These are phyloP conservation scores for Hemisphaericaspora xylofermentans DNA, from an alignment of 1,139 yeast genomes.

Conservation along the genomic window DNA sequence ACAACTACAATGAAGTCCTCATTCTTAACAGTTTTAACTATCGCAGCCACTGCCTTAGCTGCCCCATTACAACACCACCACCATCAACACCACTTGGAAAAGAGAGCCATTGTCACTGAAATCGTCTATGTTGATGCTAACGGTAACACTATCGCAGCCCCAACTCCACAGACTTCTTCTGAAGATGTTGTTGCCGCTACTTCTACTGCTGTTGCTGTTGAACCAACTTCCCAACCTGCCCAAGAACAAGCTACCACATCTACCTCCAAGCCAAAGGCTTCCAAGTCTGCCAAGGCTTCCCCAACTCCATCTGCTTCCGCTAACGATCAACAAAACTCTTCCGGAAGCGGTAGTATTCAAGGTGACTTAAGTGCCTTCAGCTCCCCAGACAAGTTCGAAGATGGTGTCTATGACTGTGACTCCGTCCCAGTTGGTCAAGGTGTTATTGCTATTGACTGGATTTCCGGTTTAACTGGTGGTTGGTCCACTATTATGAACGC, in stretches of 20 bases:
- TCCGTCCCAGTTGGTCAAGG: conserved; percentile 72
- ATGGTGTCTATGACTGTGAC: conserved; percentile 62
- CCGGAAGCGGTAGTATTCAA: conserved; percentile 33
- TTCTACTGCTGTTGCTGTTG: conserved; percentile 10
- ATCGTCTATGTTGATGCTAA: conserved; percentile 75
- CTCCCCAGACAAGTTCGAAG: conserved; percentile 57
- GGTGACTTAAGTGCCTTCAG: conserved; percentile 59
- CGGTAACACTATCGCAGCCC: conserved; percentile 47
- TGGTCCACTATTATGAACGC: conserved; percentile 70
- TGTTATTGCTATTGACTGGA: conserved; percentile 60
- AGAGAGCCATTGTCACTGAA: conserved; percentile 78
- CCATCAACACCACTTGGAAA: conserved; percentile 21
- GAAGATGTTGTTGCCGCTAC: conserved; percentile 7
- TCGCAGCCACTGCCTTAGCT: conserved; percentile 26
- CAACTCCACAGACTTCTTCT: conserved; percentile 13
- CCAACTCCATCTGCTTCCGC: conserved; percentile 18
- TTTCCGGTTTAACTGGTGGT: conserved; percentile 59
- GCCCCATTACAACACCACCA: conserved; percentile 46
- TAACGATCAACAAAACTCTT: conserved; percentile 21
- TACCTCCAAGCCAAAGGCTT: conserved; percentile 7
- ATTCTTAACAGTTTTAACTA: conserved; percentile 19
- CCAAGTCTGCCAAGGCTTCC: conserved; percentile 9
- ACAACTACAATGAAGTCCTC: conserved; percentile 18
- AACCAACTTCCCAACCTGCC: conserved; percentile 3
- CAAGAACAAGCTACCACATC: conserved; percentile 6